Base-by-base conservation (phyloP, 192 early-diverging fungal genomes). In the Fimicolochytrium jonesii region DNA sequence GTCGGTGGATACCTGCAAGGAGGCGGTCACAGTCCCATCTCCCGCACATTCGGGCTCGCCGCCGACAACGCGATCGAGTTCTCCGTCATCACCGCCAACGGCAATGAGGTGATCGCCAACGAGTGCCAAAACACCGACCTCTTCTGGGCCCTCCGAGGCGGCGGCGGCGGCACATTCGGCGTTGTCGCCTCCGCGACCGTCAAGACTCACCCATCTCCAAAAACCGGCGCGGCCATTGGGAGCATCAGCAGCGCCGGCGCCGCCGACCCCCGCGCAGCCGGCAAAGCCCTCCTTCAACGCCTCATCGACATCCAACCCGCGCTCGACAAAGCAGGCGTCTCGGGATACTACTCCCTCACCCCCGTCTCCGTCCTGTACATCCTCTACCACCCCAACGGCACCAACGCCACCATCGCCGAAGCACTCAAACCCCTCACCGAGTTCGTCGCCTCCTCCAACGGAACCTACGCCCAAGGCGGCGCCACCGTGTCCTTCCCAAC, bases 131-230 rank as follows among this genome's bases (percentile, higher is more conserved):
- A 54, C 20, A 34, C 62, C 0, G 51, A 64, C 34, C 29, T 55
- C 1, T 64, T 51, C 23, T 54, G 23, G 20, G 51, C 50, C 10
- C 37, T 64, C 18, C 51, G 62, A 18, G 62, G 62, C 25, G 62
- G 23, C 29, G 62, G 62, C 32, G 52, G 49, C 26, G 49, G 34
- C 30, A 33, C 31, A 2, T 61, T 33, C 47, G 59, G 47, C 23
- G 32, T 61, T 22, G 36, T 50, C 20, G 22, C 33, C 18, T 13
- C 45, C 22, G 25, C 33, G 0, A 61, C 45, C 4, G 15, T 32
- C 47, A 50, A 61, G 28, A 18, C 32, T 6, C 29, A 45, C 39
- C 6, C 39, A n/a, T n/a, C n/a, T n/a, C n/a, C n/a, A n/a, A n/a
- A n/a, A n/a, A n/a, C n/a, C n/a, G n/a, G n/a, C n/a, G n/a, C n/a